Evolutionary conservation across 176 grass and related monocot genomes (phyloP).

Genomic region (Puccinellia tenuiflora): DNA sequence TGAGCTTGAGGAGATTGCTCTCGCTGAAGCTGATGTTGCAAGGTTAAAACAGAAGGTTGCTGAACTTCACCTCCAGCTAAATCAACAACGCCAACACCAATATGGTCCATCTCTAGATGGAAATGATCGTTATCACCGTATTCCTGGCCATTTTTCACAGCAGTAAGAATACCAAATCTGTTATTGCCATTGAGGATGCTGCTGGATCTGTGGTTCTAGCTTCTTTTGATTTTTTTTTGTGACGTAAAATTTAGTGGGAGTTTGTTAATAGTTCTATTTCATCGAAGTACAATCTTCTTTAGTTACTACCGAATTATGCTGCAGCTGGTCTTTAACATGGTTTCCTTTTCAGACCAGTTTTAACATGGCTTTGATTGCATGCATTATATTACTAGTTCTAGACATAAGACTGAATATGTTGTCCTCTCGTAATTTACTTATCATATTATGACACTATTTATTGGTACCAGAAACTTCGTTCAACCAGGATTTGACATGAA

Average conservation of each 20-base stretch:
- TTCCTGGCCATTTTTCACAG: slow-evolving; percentile 70
- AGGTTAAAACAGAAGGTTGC: slow-evolving; percentile 95
- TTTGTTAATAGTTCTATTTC: slow-evolving; percentile 14
- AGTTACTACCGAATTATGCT: neutral
- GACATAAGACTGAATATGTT: slow-evolving; percentile 9
- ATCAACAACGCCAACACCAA: slow-evolving; percentile 87
- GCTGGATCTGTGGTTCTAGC: neutral
- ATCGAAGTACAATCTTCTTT: neutral
- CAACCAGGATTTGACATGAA: slow-evolving; percentile 94
- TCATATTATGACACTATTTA: slow-evolving; percentile 28
- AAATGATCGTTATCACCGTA: slow-evolving; percentile 51
- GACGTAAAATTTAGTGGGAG: neutral
- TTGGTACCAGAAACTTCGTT: slow-evolving; percentile 68
- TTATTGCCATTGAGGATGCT: slow-evolving; percentile 14
- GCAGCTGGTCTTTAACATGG: neutral
- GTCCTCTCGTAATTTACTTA: neutral
- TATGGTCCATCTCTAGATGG: slow-evolving; percentile 49
- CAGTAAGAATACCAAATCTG: slow-evolving; percentile 53
- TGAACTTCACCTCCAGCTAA: slow-evolving; percentile 96
- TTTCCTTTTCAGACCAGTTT: neutral
- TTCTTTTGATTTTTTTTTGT: slow-evolving; percentile 4
- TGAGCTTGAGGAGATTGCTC: slow-evolving; percentile 93
- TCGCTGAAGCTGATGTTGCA: slow-evolving; percentile 87
- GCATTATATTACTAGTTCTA: neutral
- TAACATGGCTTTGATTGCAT: neutral